Evolutionary conservation across 176 grass and related monocot genomes (phyloP).

Genomic region (Juncus effusus): DNA sequence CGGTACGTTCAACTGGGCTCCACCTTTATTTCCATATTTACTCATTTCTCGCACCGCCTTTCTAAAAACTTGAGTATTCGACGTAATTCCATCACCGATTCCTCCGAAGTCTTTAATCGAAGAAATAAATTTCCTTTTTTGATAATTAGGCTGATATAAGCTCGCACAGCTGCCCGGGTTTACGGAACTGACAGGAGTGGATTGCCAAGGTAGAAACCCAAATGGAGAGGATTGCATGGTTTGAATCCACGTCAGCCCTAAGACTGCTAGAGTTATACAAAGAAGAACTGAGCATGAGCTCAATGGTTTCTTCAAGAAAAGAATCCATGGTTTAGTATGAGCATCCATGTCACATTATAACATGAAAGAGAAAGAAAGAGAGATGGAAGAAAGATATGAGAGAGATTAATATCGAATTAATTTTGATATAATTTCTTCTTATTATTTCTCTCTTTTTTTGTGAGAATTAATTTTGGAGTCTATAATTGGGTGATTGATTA

Average conservation of each 20-base stretch:
- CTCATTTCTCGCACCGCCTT: slow-evolving; percentile 43
- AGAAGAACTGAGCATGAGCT: slow-evolving; percentile 9
- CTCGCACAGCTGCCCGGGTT: slow-evolving; percentile 34
- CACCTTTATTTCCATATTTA: slow-evolving; percentile 20
- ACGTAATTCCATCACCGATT: slow-evolving; percentile 66
- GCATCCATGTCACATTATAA: slow-evolving; percentile 27
- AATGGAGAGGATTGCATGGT: neutral
- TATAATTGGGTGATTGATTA: slow-evolving; percentile 10
- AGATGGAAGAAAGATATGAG: neutral
- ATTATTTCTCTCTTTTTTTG: too few relatives aligned
- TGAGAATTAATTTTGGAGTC: neutral
- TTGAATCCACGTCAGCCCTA: slow-evolving; percentile 26
- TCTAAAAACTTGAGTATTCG: slow-evolving; percentile 66
- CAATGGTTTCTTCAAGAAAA: slow-evolving; percentile 21
- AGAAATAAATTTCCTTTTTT: slow-evolving; percentile 36
- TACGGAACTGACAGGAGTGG: neutral
- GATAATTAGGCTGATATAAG: slow-evolving; percentile 39
- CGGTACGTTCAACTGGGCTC: slow-evolving; percentile 68
- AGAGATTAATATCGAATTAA: slow-evolving; percentile 1
- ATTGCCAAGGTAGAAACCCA: neutral
- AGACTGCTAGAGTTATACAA: slow-evolving; percentile 18
- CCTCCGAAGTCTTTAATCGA: slow-evolving; percentile 74
- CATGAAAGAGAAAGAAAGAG: slow-evolving; percentile 19
- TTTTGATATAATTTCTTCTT: neutral
- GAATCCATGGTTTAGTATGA: slow-evolving; percentile 23